Percentiles rank a stretch among this genome's conserved stretches.
phyloP scores from a whole-genome alignment of 495 filamentous ascomycete genomes.

The Neurospora sp. region DNA sequence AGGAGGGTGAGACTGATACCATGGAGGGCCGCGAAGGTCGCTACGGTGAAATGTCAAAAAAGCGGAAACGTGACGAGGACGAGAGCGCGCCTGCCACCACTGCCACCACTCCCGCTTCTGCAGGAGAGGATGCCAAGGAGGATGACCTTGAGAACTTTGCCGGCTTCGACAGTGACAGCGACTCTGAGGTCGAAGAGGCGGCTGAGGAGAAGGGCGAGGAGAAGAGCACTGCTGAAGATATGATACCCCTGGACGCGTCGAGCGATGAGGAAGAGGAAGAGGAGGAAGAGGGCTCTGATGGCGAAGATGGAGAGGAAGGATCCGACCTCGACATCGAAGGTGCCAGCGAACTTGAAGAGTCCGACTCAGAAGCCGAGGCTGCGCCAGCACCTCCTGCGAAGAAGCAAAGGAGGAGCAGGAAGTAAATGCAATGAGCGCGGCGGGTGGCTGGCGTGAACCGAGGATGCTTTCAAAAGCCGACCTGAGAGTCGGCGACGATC shows the following conservation, averaged over 20 bases:
- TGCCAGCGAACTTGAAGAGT: constrained; percentile 11
- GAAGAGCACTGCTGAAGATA: constrained; percentile 31
- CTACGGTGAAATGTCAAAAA: constrained; percentile 49
- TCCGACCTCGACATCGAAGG: constrained; percentile 18
- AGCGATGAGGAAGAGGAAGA: constrained; percentile 39
- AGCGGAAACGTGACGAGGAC: constrained; percentile 45
- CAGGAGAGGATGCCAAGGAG: constrained; percentile 16
- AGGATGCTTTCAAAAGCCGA: not conserved
- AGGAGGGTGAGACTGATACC: constrained; percentile 42
- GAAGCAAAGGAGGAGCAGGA: constrained; percentile 18
- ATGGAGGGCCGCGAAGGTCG: constrained; percentile 48
- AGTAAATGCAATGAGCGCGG: not conserved
- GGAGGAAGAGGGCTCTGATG: constrained; percentile 20
- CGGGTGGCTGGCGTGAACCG: not conserved
- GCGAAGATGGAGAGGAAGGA: constrained; percentile 16
- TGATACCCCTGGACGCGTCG: constrained; percentile 43
- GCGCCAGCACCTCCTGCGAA: constrained; percentile 10
- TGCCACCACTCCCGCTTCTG: constrained; percentile 13
- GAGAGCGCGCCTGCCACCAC: constrained; percentile 29
- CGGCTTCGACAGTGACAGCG: constrained; percentile 44
- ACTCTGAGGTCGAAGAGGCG: constrained; percentile 29
- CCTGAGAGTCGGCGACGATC: not conserved
- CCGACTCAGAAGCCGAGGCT: constrained; percentile 13
- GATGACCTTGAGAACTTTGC: constrained; percentile 27
- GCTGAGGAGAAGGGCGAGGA: constrained; percentile 22